Evolutionary conservation across 768 basidiomycete genomes (phyloP).

Genomic region (Postia placenta): DNA sequence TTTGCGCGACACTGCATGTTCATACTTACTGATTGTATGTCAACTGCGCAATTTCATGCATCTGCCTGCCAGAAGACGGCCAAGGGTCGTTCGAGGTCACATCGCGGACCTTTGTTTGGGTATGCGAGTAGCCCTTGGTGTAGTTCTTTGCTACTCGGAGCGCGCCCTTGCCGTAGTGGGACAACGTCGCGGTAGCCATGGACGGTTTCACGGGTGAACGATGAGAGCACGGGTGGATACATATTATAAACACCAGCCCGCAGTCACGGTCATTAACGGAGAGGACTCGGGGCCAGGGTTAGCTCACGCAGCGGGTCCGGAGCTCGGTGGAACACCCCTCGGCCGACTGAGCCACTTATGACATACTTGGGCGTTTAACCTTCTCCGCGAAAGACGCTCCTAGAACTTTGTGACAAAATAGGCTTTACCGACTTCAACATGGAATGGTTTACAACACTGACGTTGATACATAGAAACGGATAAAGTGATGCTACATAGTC

Average conservation of each 20-base stretch:
- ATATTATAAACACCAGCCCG: too few species aligned
- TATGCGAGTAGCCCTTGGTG: conserved; percentile 90
- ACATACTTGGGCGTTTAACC: too few species aligned
- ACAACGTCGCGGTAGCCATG: background rate
- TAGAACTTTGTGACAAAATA: too few species aligned
- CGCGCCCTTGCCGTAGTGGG: conserved; percentile 44
- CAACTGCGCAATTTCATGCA: conserved; percentile 95
- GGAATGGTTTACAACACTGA: too few species aligned
- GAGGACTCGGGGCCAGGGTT: background rate
- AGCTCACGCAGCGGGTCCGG: background rate
- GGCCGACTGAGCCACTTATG: background rate
- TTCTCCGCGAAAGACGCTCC: too few species aligned
- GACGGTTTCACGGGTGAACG: background rate
- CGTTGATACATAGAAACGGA: too few species aligned
- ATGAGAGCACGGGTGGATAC: too few species aligned
- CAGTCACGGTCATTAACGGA: too few species aligned
- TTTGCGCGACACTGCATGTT: conserved; percentile 24
- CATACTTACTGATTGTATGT: conserved; percentile 95
- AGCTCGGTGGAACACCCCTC: background rate
- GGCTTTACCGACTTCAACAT: too few species aligned
- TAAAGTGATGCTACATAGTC: too few species aligned
- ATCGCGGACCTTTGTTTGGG: conserved; percentile 90
- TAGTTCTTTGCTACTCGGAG: conserved; percentile 88
- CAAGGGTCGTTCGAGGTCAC: conserved; percentile 94
- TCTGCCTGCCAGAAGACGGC: conserved; percentile 93